phyloP scores from a whole-genome alignment of 106 monocot species.

The Allium cepa region DNA sequence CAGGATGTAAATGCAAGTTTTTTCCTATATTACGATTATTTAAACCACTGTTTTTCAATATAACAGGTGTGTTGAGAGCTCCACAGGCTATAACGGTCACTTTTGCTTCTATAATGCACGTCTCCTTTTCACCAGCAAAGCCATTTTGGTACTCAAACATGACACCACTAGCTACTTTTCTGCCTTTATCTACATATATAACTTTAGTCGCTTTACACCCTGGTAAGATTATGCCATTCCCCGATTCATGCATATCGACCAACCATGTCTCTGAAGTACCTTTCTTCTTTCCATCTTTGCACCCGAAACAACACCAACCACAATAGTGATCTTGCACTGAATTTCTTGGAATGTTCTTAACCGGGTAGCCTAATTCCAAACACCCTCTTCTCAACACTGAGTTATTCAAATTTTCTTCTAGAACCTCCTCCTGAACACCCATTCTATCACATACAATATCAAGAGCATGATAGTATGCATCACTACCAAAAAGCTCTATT shows the following conservation, averaged over 20 bases:
- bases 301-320: conserved; percentile 76
- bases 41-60: conserved; percentile 46
- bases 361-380: conserved; percentile 45
- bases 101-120: conserved; percentile 22
- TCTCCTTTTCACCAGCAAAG: conserved; percentile 14
- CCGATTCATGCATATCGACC: conserved; percentile 43
- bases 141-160: conserved; percentile 10
- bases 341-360: conserved; percentile 40
- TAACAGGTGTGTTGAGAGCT: conserved; percentile 41
- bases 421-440: conserved; percentile 30
- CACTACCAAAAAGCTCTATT: conserved; percentile 54
- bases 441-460: conserved; percentile 60
- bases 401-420: conserved; percentile 40
- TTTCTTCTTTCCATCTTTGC: conserved; percentile 49
- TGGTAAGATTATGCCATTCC: conserved; percentile 58
- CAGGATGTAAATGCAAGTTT: conserved; percentile 75
- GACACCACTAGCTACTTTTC: conserved; percentile 33
- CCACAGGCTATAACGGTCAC: conserved; percentile 70
- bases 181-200: conserved; percentile 7
- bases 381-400: conserved; percentile 46
- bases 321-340: conserved; percentile 52
- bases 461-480: conserved; percentile 36
- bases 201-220: conserved; percentile 31
- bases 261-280: conserved; percentile 69
- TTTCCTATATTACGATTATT: conserved; percentile 58